Conservation (phyloP, 768 basidiomycete genomes). For the Russula compacta region DNA sequence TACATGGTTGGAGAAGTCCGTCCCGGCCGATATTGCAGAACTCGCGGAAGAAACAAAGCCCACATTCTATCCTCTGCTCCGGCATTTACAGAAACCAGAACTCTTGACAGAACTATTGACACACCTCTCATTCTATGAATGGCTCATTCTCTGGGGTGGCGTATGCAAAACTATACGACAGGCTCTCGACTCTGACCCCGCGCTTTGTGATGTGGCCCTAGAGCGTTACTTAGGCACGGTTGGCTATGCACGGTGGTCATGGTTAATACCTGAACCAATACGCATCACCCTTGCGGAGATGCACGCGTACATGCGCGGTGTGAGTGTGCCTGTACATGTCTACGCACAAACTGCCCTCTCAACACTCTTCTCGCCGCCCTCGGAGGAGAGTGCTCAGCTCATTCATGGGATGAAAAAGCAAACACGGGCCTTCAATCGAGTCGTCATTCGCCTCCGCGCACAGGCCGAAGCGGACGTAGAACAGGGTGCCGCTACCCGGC, state of each 20-base stretch:
- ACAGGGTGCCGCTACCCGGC: constrained; percentile 13
- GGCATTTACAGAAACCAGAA: constrained; percentile 44
- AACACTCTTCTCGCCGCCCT: constrained; percentile 42
- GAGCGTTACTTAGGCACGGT: constrained; percentile 62
- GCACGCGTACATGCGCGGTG: constrained; percentile 69
- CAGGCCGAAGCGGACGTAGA: constrained; percentile 60
- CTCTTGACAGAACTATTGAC: constrained; percentile 47
- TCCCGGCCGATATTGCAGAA: constrained; percentile 30
- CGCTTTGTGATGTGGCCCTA: constrained; percentile 53
- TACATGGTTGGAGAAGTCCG: constrained; percentile 32
- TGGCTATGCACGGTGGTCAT: constrained; percentile 63
- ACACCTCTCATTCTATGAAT: constrained; percentile 64
- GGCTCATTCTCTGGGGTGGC: constrained; percentile 46
- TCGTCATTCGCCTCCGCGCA: constrained; percentile 65
- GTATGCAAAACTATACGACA: constrained; percentile 46
- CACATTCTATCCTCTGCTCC: constrained; percentile 41
- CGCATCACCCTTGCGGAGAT: constrained; percentile 66
- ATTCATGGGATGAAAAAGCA: constrained; percentile 49
- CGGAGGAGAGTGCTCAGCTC: constrained; percentile 33
- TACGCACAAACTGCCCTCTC: constrained; percentile 52
- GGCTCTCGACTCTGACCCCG: constrained; percentile 38
- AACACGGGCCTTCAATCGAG: constrained; percentile 69
- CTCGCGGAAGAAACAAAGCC: constrained; percentile 23
- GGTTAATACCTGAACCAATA: constrained; percentile 46
- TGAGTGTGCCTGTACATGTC: constrained; percentile 65